Conservation (phyloP, 768 basidiomycete species). For the Antrodiella citrinella region DNA sequence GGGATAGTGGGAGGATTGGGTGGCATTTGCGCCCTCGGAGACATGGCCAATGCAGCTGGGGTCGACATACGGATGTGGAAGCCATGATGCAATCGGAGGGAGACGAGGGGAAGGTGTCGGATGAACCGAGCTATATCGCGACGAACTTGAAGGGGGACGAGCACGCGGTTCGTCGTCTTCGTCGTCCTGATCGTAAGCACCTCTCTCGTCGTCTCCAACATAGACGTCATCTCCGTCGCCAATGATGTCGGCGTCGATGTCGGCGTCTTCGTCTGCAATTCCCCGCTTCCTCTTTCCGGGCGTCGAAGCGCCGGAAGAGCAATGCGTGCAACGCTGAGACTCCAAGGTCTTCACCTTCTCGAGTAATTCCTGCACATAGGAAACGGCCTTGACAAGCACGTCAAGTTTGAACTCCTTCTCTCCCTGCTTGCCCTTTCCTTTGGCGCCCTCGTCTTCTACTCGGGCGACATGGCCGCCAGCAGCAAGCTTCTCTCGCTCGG, state of each 20-base stretch:
- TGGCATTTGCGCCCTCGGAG: slow-evolving; percentile 6
- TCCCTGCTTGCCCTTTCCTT: slow-evolving; percentile 41
- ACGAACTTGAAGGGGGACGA: neutral
- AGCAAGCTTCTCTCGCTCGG: slow-evolving; percentile 25
- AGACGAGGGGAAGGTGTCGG: slow-evolving; percentile 32
- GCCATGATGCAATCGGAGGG: slow-evolving; percentile 65
- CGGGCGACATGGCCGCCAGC: slow-evolving; percentile 20
- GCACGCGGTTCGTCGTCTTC: slow-evolving; percentile 8
- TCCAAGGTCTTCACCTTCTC: slow-evolving; percentile 39
- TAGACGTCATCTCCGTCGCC: slow-evolving; percentile 1
- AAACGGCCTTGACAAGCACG: slow-evolving; percentile 76
- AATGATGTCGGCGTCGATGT: slow-evolving; percentile 2
- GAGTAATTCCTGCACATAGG: slow-evolving; percentile 67
- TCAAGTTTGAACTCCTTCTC: slow-evolving; percentile 92
- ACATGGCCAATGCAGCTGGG: slow-evolving; percentile 16
- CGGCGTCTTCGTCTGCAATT: slow-evolving; percentile 4
- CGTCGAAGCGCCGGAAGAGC: slow-evolving; percentile 4
- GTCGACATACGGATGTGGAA: slow-evolving; percentile 31
- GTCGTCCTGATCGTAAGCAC: slow-evolving; percentile 13
- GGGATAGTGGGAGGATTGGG: slow-evolving; percentile 23
- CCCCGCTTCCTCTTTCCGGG: slow-evolving; percentile 17
- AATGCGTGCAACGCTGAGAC: slow-evolving; percentile 8
- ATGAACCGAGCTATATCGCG: neutral
- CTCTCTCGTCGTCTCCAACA: slow-evolving; percentile 1
- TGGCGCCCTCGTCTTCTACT: slow-evolving; percentile 37